phyloP scores from a whole-genome alignment of 495 filamentous ascomycete species.

The Penicillium tannophilum region DNA sequence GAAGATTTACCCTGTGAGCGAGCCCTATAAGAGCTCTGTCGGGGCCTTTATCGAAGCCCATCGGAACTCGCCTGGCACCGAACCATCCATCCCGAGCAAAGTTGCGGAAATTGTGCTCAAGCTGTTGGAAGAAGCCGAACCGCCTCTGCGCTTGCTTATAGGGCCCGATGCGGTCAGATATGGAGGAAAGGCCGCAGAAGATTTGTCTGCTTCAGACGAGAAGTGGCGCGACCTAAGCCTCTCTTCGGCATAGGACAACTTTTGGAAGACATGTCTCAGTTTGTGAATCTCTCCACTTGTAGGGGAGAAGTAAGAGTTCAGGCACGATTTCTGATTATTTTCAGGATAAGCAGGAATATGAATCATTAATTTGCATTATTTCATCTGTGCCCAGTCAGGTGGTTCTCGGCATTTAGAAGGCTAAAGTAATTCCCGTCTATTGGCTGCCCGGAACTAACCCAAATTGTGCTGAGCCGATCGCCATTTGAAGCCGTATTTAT shows the following conservation, averaged over 20 bases:
- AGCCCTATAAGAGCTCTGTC: constrained; percentile 28
- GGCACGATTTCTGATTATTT: too few relatives aligned
- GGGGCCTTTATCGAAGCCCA: constrained; percentile 4
- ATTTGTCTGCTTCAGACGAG: constrained; percentile 22
- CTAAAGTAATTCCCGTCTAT: neutral
- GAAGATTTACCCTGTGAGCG: constrained; percentile 25
- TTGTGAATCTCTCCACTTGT: neutral
- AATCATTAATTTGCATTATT: too few relatives aligned
- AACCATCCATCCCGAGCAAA: constrained; percentile 22
- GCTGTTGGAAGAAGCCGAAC: constrained; percentile 18
- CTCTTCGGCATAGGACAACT: constrained; percentile 3
- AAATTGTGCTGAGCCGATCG: neutral
- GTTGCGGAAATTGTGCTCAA: constrained; percentile 27
- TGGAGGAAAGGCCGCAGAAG: constrained; percentile 18
- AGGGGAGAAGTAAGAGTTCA: too few relatives aligned
- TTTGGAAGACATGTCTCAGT: neutral
- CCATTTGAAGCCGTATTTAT: neutral
- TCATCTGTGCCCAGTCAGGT: too few relatives aligned
- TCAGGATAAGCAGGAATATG: too few relatives aligned
- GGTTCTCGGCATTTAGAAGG: too few relatives aligned
- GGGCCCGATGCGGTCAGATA: constrained; percentile 31
- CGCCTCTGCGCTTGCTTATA: constrained; percentile 28
- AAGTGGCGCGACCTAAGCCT: constrained; percentile 27
- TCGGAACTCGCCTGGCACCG: neutral
- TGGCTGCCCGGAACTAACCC: neutral